Percentiles rank a stretch among this genome's conserved stretches.
These are phyloP conservation scores for Trichophyton schoenleinii DNA, from an alignment of 2,329 filamentous ascomycete genomes.

Conservation along the genomic window DNA sequence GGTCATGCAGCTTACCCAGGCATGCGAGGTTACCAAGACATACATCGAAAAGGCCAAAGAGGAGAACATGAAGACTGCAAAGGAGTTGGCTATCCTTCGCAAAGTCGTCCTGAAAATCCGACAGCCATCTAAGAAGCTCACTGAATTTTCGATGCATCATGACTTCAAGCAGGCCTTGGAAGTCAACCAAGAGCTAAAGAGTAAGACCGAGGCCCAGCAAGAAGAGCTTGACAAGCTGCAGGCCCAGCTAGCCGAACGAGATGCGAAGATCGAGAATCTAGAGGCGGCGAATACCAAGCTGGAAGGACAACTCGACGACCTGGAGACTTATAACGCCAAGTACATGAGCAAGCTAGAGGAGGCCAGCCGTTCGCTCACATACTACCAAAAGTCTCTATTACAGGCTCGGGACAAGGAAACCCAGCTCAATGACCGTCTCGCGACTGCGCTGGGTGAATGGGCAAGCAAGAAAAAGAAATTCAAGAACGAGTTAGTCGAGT, in stretches of 20 bases:
- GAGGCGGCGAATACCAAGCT: not conserved
- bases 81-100: constrained; percentile 3
- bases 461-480: constrained; percentile 1
- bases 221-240: not conserved
- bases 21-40: not conserved
- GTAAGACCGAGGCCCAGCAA: not conserved
- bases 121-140: not conserved
- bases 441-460: constrained; percentile 2
- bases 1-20: not conserved
- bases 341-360: not conserved
- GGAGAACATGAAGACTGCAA: constrained; percentile 1
- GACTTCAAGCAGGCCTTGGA: constrained; percentile 2
- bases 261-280: not conserved
- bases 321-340: not conserved
- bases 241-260: not conserved
- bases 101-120: not conserved
- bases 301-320: not conserved
- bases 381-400: not conserved
- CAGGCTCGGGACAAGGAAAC: not conserved
- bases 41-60: not conserved
- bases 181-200: not conserved
- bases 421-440: not conserved
- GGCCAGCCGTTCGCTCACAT: not conserved
- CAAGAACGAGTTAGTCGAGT: not conserved
- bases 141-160: not conserved